These are phyloP conservation scores for Nicotiana knightiana DNA, from an alignment of 257 asterid species.

Conservation along the genomic window DNA sequence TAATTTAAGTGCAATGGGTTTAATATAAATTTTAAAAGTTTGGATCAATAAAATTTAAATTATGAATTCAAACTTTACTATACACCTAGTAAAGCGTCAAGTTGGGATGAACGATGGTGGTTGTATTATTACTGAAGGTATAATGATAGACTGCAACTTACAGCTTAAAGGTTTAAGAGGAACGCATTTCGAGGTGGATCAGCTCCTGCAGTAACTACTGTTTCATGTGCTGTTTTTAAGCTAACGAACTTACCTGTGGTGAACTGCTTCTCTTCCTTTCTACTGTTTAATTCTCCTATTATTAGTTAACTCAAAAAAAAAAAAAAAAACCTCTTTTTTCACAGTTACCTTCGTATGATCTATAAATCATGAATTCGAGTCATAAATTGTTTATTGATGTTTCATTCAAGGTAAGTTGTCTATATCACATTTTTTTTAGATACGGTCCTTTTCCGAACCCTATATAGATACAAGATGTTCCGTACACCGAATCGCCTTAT, in stretches of 20 bases:
- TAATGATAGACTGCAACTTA: slow-evolving; percentile 6
- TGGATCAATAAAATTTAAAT: no score
- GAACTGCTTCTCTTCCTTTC: slow-evolving; percentile 13
- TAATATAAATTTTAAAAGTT: no score
- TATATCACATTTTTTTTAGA: no score
- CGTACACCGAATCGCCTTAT: accelerated
- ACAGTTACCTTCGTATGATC: no score
- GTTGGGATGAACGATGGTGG: not conserved
- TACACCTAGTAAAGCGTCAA: not conserved
- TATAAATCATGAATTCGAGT: no score
- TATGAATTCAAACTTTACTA: not conserved
- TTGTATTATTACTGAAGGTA: not conserved
- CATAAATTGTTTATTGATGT: no score
- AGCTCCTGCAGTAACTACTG: slow-evolving; percentile 43
- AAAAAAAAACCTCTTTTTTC: no score
- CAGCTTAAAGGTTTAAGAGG: slow-evolving; percentile 23
- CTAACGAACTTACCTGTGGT: slow-evolving; percentile 42
- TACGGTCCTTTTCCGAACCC: accelerated
- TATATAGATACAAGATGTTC: no score
- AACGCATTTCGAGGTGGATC: slow-evolving; percentile 71
- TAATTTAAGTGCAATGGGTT: no score
- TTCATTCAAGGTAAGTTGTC: no score
- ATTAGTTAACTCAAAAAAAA: no score
- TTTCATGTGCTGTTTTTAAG: slow-evolving; percentile 39
- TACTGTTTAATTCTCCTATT: no score